Conservation (phyloP, 2,329 filamentous ascomycete genomes). For the Neonectria sp. region DNA sequence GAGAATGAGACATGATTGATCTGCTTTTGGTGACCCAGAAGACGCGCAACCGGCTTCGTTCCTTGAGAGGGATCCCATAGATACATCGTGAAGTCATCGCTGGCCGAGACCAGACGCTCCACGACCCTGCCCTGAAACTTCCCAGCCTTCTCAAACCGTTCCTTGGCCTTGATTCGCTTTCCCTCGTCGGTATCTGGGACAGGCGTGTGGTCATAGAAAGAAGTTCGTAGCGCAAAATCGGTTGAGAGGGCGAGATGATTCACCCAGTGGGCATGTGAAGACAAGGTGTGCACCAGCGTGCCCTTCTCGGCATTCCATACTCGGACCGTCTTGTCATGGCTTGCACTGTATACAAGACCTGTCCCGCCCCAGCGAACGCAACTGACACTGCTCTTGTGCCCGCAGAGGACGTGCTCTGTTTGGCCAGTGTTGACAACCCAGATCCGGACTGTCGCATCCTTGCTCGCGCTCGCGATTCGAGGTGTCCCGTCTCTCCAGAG, state of each 20-base stretch:
- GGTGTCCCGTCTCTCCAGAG: slow-evolving; percentile 81
- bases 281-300: slow-evolving; percentile 83
- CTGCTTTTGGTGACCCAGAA: slow-evolving; percentile 96
- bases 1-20: slow-evolving; percentile 97
- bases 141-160: slow-evolving; percentile 89
- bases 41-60: slow-evolving; percentile 87
- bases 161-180: slow-evolving; percentile 81
- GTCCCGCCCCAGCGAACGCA: slow-evolving; percentile 97
- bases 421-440: slow-evolving; percentile 87
- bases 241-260: slow-evolving; percentile 96
- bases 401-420: slow-evolving; percentile 86
- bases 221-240: slow-evolving; percentile 89
- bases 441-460: slow-evolving; percentile 89
- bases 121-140: slow-evolving; percentile 81
- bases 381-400: slow-evolving; percentile 90
- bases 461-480: slow-evolving; percentile 87
- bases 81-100: slow-evolving; percentile 97
- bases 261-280: slow-evolving; percentile 92
- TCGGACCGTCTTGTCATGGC: slow-evolving; percentile 93
- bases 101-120: slow-evolving; percentile 90
- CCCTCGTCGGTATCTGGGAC: slow-evolving; percentile 79
- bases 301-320: slow-evolving; percentile 89
- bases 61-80: slow-evolving; percentile 88
- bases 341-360: slow-evolving; percentile 85
- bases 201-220: slow-evolving; percentile 85